Conservation (phyloP, 2,329 filamentous ascomycete species). For the Monosporascus cannonballus region DNA sequence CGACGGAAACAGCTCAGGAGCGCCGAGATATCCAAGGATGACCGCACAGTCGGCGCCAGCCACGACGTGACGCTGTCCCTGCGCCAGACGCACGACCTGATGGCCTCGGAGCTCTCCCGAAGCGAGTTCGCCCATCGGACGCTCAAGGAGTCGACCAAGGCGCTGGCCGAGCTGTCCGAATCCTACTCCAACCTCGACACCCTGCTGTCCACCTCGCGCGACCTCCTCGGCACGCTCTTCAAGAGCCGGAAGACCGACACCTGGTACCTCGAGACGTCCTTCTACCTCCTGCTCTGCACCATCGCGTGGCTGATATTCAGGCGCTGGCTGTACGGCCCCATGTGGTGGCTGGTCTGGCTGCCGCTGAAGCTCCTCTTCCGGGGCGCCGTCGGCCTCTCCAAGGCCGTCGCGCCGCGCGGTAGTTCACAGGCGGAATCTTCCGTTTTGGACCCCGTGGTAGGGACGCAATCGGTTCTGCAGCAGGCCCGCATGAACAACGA, state of each 20-base stretch:
- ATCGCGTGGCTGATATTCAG: constrained; percentile 83
- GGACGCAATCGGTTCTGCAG: constrained; percentile 8
- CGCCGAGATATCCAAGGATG: constrained; percentile 43
- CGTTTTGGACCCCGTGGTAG: constrained; percentile 7
- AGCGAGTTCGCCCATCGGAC: constrained; percentile 89
- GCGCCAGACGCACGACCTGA: constrained; percentile 77
- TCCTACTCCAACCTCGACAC: constrained; percentile 75
- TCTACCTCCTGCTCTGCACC: constrained; percentile 74
- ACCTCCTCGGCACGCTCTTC: constrained; percentile 71
- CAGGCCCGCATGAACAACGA: constrained; percentile 28
- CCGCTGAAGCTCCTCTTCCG: constrained; percentile 66
- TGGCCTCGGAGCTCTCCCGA: constrained; percentile 76
- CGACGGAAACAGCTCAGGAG: constrained; percentile 29
- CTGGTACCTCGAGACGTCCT: constrained; percentile 90
- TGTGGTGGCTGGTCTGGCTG: constrained; percentile 84
- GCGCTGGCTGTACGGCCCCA: constrained; percentile 77
- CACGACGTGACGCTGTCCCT: constrained; percentile 80
- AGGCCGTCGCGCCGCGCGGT: constrained; percentile 37
- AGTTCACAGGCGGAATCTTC: constrained; percentile 21
- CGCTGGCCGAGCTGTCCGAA: constrained; percentile 73
- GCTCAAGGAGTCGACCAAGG: constrained; percentile 74
- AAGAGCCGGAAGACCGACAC: constrained; percentile 92
- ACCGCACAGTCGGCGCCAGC: constrained; percentile 68
- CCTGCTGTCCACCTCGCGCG: constrained; percentile 67
- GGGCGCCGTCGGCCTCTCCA: constrained; percentile 48